Evolutionary conservation across 768 basidiomycete genomes (phyloP), one percentile per base, ranked within the genome.

Genomic region (Leucocoprinus birnbaumii): DNA sequence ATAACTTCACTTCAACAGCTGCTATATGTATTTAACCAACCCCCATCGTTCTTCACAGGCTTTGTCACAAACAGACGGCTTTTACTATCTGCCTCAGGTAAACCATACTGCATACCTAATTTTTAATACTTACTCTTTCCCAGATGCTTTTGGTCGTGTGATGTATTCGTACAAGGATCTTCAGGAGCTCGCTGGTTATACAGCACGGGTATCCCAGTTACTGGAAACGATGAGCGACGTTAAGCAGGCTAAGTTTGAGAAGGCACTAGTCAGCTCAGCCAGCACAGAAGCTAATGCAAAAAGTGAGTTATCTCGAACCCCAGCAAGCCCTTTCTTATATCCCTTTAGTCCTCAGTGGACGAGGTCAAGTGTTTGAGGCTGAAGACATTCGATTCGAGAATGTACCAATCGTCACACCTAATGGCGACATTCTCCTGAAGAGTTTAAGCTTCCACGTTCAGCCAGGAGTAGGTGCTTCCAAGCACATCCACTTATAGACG

Each of bases 91-190:
- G 84, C 92, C 3, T 91, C 89, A 56, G 88, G 88, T 84, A 57
- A 58, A 73, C 18, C 11, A 21, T 27, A 8, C 51, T 22, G 19
- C 16, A 38, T 38, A 14, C 16, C 13, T 14, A 13, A n/a, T 10
- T 13, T n/a, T 14, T 16, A 16, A 44, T 31, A 56, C 44, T 16
- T 6, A 35, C 43, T 52, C 35, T 31, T 22, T n/a, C 31, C 55
- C 18, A 84, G 96, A 98, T 73, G 96, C 96, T 1, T 90, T 98
- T 62, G 94, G 94, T 27, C 83, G 95, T 18, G 85, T 97, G 25
- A 94, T 98, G 92, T 96, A 95, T 68, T 94, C 92, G 2, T 98
- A 97, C 75, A 98, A 97, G 70, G 95, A 98, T 66, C 77, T 99
- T 3, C 85, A 93, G 3, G 96, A 99, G 66, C 82, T 99, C 31